Percentiles rank a stretch among this genome's conserved stretches.
phyloP scores from a whole-genome alignment of 129 eudicot species.

The Arctium lappa region DNA sequence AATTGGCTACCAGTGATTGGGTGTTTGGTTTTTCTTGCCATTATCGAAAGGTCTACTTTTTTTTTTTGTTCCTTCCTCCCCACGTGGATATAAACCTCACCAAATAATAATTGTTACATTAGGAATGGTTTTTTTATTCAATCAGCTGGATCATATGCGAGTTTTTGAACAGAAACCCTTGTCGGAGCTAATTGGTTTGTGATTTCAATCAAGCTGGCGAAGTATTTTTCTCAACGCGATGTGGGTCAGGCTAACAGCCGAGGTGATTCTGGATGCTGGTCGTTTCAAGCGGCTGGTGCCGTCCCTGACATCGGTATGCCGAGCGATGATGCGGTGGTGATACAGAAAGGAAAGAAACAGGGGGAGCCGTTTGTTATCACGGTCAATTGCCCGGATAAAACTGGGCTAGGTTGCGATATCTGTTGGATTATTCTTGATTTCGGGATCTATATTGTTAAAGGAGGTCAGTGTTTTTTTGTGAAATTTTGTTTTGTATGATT shows the following conservation, averaged over 20 bases:
- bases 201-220: slow-evolving; percentile 16
- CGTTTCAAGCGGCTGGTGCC: slow-evolving; percentile 34
- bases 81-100: slow-evolving; percentile 22
- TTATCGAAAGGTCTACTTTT: neutral
- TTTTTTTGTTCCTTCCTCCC: neutral
- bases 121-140: neutral
- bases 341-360: slow-evolving; percentile 69
- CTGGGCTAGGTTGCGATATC: slow-evolving; percentile 74
- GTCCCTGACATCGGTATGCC: slow-evolving; percentile 39
- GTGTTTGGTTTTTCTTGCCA: neutral
- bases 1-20: slow-evolving; percentile 5
- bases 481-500: neutral
- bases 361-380: slow-evolving; percentile 75
- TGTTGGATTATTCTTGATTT: slow-evolving; percentile 80
- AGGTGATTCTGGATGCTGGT: slow-evolving; percentile 33
- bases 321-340: slow-evolving; percentile 62
- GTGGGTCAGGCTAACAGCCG: neutral
- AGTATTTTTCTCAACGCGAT: slow-evolving; percentile 6
- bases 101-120: neutral
- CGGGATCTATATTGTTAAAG: slow-evolving; percentile 61
- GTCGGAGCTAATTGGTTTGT: neutral
- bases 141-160: neutral
- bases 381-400: slow-evolving; percentile 78
- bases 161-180: neutral
- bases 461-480: slow-evolving; percentile 37